Conservation (phyloP, 2,329 filamentous ascomycete genomes). For the Paraphoma chrysanthemicola region DNA sequence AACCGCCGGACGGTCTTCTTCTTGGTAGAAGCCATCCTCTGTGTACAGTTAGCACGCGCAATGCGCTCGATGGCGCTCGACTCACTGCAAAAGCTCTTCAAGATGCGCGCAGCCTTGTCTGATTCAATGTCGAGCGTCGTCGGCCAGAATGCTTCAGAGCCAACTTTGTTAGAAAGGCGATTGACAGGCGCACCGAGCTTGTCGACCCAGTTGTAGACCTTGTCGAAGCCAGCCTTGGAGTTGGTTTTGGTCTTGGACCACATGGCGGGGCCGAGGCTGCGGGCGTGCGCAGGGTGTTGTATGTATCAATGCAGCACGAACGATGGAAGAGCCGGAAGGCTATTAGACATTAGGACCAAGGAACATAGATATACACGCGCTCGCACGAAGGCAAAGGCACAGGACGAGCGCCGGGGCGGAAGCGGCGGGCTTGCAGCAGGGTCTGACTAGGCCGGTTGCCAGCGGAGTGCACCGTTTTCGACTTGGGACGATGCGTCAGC, state of each 20-base stretch:
- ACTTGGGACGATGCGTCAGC: conserved; percentile 28
- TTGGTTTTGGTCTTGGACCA: conserved; percentile 45
- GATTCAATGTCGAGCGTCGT: conserved; percentile 85
- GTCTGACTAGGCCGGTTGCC: conserved; percentile 16
- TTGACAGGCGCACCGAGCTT: conserved; percentile 80
- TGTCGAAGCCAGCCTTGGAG: conserved; percentile 67
- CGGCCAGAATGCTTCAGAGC: conserved; percentile 84
- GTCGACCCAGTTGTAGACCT: conserved; percentile 71
- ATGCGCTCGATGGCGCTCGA: conserved; percentile 33
- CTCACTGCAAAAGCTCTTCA: conserved; percentile 89
- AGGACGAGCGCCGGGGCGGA: conserved; percentile 14
- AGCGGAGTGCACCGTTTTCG: conserved; percentile 35
- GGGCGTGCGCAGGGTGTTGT: conserved; percentile 5
- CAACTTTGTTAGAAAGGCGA: conserved; percentile 79
- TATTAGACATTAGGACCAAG: conserved; percentile 30
- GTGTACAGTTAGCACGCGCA: conserved; percentile 26
- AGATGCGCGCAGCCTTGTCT: conserved; percentile 87
- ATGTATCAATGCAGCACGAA: conserved; percentile 16
- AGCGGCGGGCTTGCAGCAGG: conserved; percentile 18
- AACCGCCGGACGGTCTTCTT: conserved; percentile 55
- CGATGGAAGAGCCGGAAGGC: conserved; percentile 19
- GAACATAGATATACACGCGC: conserved; percentile 15
- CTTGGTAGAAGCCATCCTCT: conserved; percentile 73
- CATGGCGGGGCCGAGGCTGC: conserved; percentile 16
- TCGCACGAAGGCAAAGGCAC: conserved; percentile 15